These are phyloP conservation scores for Aureobasidium sp. DNA, from an alignment of 2,329 filamentous ascomycete species.

Conservation along the genomic window DNA sequence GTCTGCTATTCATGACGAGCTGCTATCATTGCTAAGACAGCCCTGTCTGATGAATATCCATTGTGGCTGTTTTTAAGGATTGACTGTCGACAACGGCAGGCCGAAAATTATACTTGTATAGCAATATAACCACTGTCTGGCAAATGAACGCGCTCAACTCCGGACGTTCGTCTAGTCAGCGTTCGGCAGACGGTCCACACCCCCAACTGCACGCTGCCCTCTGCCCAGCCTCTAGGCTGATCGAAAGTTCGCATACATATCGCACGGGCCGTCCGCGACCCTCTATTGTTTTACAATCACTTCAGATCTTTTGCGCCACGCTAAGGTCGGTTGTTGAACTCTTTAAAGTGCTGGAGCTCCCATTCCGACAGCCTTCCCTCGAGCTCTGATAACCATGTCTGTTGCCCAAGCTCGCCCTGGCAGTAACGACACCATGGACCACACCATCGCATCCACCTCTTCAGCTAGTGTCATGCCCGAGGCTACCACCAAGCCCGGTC, in stretches of 20 bases:
- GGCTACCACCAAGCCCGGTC: background rate
- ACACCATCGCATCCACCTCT: constrained; percentile 2
- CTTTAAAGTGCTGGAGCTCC: background rate
- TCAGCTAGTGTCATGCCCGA: constrained; percentile 3
- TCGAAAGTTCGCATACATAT: constrained; percentile 4
- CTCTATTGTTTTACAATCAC: constrained; percentile 4
- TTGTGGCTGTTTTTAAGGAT: background rate
- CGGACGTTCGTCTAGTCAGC: background rate
- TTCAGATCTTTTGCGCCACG: background rate
- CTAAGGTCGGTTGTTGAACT: background rate
- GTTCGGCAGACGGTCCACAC: background rate
- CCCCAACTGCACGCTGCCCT: background rate
- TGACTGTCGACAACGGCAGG: background rate
- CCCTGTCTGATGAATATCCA: too few species aligned
- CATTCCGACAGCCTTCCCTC: background rate
- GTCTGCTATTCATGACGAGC: background rate
- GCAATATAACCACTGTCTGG: background rate
- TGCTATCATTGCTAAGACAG: background rate
- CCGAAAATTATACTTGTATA: background rate
- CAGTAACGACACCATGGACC: constrained; percentile 6
- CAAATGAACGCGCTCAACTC: background rate
- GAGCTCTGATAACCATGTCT: background rate
- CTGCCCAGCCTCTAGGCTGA: background rate
- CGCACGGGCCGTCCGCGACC: background rate
- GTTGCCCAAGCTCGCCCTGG: background rate